phyloP scores from a whole-genome alignment of 2,329 filamentous ascomycete species.

The Teratosphaeria epicoccoides region DNA sequence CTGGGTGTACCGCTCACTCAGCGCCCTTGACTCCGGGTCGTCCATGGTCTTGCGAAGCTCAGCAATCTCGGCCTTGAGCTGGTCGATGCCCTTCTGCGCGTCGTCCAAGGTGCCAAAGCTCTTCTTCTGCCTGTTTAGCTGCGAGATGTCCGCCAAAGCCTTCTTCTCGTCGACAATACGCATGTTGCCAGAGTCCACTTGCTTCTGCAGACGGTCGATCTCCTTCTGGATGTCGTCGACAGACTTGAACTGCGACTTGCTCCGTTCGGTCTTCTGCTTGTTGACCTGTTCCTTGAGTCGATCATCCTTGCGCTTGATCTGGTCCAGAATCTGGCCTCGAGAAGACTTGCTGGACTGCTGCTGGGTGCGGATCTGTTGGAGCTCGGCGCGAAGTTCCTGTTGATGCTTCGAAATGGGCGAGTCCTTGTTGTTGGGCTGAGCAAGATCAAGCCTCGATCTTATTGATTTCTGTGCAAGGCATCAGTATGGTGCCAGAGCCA shows the following conservation, averaged over 20 bases:
- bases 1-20: constrained; percentile 75
- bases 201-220: constrained; percentile 68
- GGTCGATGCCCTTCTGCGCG: constrained; percentile 78
- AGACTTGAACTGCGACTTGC: constrained; percentile 74
- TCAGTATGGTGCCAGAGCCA: constrained; percentile 8
- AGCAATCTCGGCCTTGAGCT: constrained; percentile 76
- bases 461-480: constrained; percentile 57
- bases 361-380: constrained; percentile 73
- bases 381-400: constrained; percentile 71
- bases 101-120: constrained; percentile 77
- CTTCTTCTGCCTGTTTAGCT: constrained; percentile 80
- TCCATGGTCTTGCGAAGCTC: constrained; percentile 81
- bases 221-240: constrained; percentile 78
- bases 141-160: constrained; percentile 71
- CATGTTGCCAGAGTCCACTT: constrained; percentile 83
- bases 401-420: constrained; percentile 72
- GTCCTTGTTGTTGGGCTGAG: constrained; percentile 70
- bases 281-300: constrained; percentile 73
- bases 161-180: constrained; percentile 97
- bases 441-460: constrained; percentile 79
- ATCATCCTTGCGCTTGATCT: constrained; percentile 85
- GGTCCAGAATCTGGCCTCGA: constrained; percentile 67
- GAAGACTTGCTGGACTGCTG: constrained; percentile 80
- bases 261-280: constrained; percentile 77
- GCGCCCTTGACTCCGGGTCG: constrained; percentile 79